phyloP scores from a whole-genome alignment of 768 basidiomycete species.

The Dendrothele bispora region DNA sequence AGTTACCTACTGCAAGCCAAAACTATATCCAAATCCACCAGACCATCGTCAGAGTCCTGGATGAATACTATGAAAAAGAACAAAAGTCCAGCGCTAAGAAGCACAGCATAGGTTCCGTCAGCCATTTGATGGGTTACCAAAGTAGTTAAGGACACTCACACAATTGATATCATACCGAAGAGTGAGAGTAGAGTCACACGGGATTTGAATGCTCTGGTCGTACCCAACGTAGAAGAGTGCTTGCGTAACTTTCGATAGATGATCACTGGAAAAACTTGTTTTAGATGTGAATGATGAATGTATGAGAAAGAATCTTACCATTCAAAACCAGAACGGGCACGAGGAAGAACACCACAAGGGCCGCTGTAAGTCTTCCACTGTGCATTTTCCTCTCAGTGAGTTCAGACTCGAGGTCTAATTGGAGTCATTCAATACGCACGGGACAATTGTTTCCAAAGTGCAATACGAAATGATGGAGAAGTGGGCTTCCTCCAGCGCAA shows the following conservation, averaged over 20 bases:
- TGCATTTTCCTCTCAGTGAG: neutral
- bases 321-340: neutral
- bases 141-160: too few relatives aligned
- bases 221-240: neutral
- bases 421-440: neutral
- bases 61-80: neutral
- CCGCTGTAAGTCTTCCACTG: constrained; percentile 1
- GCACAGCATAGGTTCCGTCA: neutral
- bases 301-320: neutral
- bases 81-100: neutral
- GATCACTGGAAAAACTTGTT: neutral
- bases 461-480: neutral
- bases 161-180: neutral
- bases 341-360: neutral
- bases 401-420: neutral
- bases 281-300: neutral
- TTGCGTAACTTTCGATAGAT: neutral
- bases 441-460: neutral
- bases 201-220: neutral
- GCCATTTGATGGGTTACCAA: neutral
- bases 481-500: neutral
- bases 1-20: neutral
- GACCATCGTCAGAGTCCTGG: neutral
- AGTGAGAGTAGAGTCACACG: constrained; percentile 1
- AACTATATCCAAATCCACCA: neutral